These are phyloP conservation scores for Phytopythium aichiense DNA, from an alignment of 352 stramenopile genomes.

Conservation along the genomic window DNA sequence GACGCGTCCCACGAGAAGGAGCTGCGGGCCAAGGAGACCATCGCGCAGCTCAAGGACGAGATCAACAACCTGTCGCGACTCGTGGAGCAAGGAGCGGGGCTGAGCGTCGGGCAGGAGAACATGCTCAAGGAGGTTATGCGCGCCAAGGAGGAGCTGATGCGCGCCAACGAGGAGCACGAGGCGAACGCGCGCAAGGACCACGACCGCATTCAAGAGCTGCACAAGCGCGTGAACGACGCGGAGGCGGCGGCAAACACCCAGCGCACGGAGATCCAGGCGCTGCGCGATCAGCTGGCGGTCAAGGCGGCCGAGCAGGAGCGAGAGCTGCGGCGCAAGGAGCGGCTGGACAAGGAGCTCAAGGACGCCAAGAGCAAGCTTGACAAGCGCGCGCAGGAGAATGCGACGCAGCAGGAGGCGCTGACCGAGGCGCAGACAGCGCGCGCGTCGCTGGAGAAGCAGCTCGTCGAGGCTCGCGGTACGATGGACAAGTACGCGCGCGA, in stretches of 20 bases:
- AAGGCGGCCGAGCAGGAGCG: constrained; percentile 86
- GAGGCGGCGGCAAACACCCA: constrained; percentile 45
- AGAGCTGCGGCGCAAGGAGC: constrained; percentile 86
- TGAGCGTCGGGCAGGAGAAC: constrained; percentile 92
- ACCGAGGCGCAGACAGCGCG: constrained; percentile 66
- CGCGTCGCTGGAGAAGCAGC: constrained; percentile 85
- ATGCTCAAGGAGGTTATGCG: constrained; percentile 90
- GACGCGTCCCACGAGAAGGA: constrained; percentile 95
- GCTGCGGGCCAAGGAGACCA: constrained; percentile 92
- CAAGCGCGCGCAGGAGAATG: constrained; percentile 68
- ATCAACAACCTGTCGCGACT: constrained; percentile 94
- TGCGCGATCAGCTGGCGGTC: constrained; percentile 86
- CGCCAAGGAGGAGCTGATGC: constrained; percentile 86
- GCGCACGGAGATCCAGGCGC: constrained; percentile 73
- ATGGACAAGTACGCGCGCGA: constrained; percentile 94
- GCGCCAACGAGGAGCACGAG: constrained; percentile 84
- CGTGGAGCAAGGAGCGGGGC: constrained; percentile 91
- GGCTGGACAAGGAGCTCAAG: constrained; percentile 91
- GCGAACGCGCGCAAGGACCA: constrained; percentile 78
- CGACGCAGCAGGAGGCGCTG: constrained; percentile 41
- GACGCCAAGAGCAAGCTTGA: constrained; percentile 89
- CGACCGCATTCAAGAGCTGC: constrained; percentile 74
- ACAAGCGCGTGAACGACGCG: constrained; percentile 64
- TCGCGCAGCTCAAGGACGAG: constrained; percentile 95
- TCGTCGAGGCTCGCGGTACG: constrained; percentile 61